Evolutionary conservation across 805 yeast genomes (phyloP), one percentile per base, ranked within the genome.

Genomic region (Torulaspora indica): DNA sequence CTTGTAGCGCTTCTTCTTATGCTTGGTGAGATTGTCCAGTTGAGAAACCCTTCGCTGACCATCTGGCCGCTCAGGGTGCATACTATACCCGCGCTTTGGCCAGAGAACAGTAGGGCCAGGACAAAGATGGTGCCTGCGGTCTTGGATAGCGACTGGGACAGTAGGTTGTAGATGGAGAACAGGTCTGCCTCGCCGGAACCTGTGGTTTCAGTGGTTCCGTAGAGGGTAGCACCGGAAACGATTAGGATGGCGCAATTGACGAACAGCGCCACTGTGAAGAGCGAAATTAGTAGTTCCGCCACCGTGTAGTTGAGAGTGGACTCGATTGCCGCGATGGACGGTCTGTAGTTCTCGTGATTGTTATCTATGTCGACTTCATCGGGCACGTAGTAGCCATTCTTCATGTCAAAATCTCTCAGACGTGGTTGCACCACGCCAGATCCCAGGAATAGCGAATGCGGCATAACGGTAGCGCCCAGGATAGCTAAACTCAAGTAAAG

Each of bases 391-490:
- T 73, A 69, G 1, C 95, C 95, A 45, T 78, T 63, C 44, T 75
- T 77, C 13, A 79, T 70, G 61, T 89, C 97, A 57, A 70, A 87
- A 36, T 86, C 95, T 54, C 85, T 77, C 42, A 89, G 69, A 49
- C 96, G 74, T 5, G 95, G 82, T 60, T 88, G 95, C 5, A 86
- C 96, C 43, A 90, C 77, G 10, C 95, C 95, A 0, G 91, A 81
- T 1, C 97, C 97, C 36, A 89, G 72, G 58, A 84, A 89, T 40
- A 89, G 69, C 2, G 93, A 83, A 60, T 90, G 97, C 6, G 96
- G 96, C 97, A 89, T 89, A 20, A 90, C 91, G 2, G 96, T 89
- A 18, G 96, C 95, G 24, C 97, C 97, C 47, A 90, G 69, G 44
- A 90, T 82, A 17, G 96, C 96, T 54, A 91, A 79, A 50, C 89